phyloP scores from a whole-genome alignment of 352 stramenopile species.

The Globisporangium irregulare region DNA sequence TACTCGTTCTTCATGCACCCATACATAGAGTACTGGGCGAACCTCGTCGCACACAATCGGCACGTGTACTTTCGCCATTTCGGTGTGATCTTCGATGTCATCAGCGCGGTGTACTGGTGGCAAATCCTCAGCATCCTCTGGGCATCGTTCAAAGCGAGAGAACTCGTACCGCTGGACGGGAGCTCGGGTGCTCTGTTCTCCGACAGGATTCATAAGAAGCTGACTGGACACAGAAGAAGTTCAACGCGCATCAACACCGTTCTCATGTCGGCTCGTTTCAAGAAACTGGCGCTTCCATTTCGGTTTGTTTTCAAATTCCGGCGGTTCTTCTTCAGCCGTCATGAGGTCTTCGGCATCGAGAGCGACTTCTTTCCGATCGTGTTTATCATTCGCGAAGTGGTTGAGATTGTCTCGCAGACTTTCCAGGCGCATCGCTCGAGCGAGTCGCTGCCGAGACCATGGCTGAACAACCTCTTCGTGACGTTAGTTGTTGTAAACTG shows the following conservation, averaged over 20 bases:
- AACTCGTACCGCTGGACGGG: neutral
- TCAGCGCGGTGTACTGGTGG: slow-evolving; percentile 10
- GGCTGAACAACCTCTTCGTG: slow-evolving; percentile 18
- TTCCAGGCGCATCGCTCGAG: slow-evolving; percentile 20
- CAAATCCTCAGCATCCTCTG: neutral
- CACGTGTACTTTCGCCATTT: neutral
- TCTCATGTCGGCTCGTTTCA: too few relatives aligned
- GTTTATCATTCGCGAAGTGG: slow-evolving; percentile 6
- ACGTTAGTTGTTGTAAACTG: slow-evolving; percentile 19
- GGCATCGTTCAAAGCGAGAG: neutral
- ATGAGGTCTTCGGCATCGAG: neutral
- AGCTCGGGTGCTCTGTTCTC: too few relatives aligned
- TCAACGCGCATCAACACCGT: too few relatives aligned
- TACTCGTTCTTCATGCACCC: neutral
- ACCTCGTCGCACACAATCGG: neutral
- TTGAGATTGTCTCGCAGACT: slow-evolving; percentile 13
- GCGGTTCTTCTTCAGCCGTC: neutral
- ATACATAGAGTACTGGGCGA: slow-evolving; percentile 7
- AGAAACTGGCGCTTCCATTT: neutral
- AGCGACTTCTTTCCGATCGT: neutral
- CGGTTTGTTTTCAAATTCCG: neutral
- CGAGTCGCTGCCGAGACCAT: neutral
- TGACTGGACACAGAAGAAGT: too few relatives aligned
- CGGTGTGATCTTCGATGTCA: neutral
- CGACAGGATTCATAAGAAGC: too few relatives aligned